Conservation (phyloP, 1,284 basidiomycete genomes). For the Rhodotorula sp. region DNA sequence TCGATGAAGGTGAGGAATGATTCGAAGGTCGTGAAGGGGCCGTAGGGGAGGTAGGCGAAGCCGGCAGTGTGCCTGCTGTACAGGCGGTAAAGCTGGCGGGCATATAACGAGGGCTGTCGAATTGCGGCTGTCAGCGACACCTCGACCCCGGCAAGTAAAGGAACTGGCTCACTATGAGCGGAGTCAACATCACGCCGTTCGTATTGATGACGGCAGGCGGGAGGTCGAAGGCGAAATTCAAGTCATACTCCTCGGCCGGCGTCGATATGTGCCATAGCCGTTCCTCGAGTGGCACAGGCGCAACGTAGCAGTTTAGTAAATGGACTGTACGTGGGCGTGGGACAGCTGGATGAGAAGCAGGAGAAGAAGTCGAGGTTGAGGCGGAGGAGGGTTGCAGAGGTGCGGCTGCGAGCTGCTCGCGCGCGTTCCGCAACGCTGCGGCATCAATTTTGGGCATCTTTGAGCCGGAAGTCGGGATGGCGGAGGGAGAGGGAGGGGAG, state of each 20-base stretch:
- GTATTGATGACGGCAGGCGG: background rate
- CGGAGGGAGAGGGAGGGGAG: no score
- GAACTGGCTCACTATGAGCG: constrained; percentile 18
- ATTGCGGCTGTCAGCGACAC: background rate
- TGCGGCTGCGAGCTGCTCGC: no score
- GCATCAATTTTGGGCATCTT: no score
- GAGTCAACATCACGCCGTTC: constrained; percentile 7
- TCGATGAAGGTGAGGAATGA: constrained; percentile 22
- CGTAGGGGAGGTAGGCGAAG: constrained; percentile 23
- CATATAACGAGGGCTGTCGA: constrained; percentile 19
- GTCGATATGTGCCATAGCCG: background rate
- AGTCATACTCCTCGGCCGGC: constrained; percentile 8
- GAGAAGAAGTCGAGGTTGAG: no score
- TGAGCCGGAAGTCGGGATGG: no score
- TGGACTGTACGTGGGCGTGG: background rate
- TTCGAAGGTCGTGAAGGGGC: constrained; percentile 20
- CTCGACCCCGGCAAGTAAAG: no score
- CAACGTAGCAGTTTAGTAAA: constrained; percentile 2
- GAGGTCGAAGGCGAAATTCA: constrained; percentile 11
- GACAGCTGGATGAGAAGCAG: no score
- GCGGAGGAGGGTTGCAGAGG: no score
- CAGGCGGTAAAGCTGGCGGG: background rate
- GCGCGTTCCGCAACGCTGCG: no score
- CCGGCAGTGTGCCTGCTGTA: background rate
- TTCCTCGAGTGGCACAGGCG: constrained; percentile 1